Conservation (phyloP, 441 rosid genomes). For the Codiaeum variegatum region DNA sequence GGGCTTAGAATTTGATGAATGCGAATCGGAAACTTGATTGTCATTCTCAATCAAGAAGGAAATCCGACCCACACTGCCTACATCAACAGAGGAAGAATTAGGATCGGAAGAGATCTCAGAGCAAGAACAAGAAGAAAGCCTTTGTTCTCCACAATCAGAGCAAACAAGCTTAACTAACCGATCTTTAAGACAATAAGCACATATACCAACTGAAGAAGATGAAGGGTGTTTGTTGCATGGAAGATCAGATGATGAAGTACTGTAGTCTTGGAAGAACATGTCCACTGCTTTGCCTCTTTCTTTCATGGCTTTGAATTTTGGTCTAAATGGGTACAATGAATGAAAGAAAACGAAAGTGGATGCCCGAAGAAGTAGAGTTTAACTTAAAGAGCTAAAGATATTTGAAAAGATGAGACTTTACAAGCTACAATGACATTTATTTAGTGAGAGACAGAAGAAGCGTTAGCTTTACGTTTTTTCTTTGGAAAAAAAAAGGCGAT, state of each 20-base stretch:
- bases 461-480: conserved; percentile 65
- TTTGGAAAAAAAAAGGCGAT: conserved; percentile 28
- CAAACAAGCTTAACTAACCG: conserved; percentile 79
- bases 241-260: conserved; percentile 50
- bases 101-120: conserved; percentile 66
- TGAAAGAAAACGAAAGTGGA: not conserved
- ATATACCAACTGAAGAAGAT: conserved; percentile 64
- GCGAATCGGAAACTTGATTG: conserved; percentile 19
- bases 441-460: conserved; percentile 23
- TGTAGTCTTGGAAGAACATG: conserved; percentile 34
- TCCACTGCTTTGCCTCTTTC: conserved; percentile 80
- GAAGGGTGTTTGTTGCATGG: conserved; percentile 88
- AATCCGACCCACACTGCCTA: conserved; percentile 65
- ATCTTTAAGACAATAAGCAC: conserved; percentile 87
- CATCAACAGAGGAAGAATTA: conserved; percentile 54
- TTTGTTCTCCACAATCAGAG: conserved; percentile 90
- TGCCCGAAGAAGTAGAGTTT: conserved; percentile 7
- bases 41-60: conserved; percentile 80
- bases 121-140: conserved; percentile 92
- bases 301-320: conserved; percentile 40
- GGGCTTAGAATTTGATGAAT: conserved; percentile 16
- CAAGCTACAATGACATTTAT: conserved; percentile 10
- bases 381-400: not conserved
- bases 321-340: not conserved
- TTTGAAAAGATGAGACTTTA: conserved; percentile 11